Conservation (phyloP, 805 yeast genomes). For the Metschnikowia anglica region DNA sequence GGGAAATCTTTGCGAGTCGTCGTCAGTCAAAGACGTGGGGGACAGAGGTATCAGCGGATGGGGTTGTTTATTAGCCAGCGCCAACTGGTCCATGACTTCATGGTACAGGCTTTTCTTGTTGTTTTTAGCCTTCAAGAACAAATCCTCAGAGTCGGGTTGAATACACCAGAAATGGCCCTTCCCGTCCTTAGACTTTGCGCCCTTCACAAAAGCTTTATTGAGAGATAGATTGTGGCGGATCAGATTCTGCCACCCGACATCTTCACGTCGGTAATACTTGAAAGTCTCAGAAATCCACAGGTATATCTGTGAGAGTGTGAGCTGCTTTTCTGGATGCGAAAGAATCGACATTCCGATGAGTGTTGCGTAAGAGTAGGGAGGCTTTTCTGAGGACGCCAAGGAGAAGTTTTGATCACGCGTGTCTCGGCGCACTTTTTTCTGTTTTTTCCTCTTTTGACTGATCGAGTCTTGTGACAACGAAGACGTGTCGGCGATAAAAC, state of each 20-base stretch:
- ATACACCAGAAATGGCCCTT: constrained; percentile 94
- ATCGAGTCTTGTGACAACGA: not conserved
- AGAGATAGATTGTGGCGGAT: constrained; percentile 91
- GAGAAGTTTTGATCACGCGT: constrained; percentile 36
- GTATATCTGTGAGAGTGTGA: constrained; percentile 67
- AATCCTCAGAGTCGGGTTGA: constrained; percentile 76
- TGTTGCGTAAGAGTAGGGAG: constrained; percentile 93
- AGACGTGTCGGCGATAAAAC: not conserved
- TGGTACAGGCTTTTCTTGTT: constrained; percentile 45
- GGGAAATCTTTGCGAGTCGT: constrained; percentile 5
- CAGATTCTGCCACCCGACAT: constrained; percentile 97
- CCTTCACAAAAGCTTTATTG: constrained; percentile 89
- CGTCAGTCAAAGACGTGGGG: constrained; percentile 16
- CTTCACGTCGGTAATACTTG: constrained; percentile 76
- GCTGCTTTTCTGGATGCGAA: constrained; percentile 57
- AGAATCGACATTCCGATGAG: constrained; percentile 90
- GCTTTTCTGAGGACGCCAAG: constrained; percentile 65
- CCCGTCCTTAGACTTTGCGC: constrained; percentile 87
- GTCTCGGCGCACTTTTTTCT: constrained; percentile 30
- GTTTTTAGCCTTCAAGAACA: constrained; percentile 65
- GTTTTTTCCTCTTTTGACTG: constrained; percentile 22
- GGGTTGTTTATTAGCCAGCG: constrained; percentile 10
- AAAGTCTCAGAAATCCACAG: constrained; percentile 89
- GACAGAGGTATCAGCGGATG: constrained; percentile 18
- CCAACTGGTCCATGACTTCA: constrained; percentile 45